Base-by-base conservation (phyloP, 345 rosid species). In the Corchorus capsularis region DNA sequence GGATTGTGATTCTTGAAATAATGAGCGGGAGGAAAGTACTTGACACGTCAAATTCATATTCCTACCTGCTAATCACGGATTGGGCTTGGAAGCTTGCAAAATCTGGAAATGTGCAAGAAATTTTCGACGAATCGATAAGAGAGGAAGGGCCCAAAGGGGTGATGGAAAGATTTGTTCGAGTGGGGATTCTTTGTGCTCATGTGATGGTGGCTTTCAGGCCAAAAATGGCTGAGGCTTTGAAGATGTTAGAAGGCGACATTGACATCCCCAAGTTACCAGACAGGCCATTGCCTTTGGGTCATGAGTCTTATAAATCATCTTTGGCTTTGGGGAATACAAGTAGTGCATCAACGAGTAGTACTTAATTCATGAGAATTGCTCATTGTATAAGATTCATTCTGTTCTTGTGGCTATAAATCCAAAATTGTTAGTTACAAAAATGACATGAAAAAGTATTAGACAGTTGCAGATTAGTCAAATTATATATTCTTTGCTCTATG, bases 151-250 rank as follows among this genome's bases (percentile, higher is more conserved):
- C 92, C 0, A 86, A 69, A 71, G 86, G 85, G 63, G 74, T 90
- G 8, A 86, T 90, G 92, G 86, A 87, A 68, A 90, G 94, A 73
- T 90, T 85, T 73, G 90, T 86, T 6, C 86, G 49, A n/a, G 92
- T 88, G 27, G 92, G 94, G 61, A 81, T 86, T 52, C 89, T 90
- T 19, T 86, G 94, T 77, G 92, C 90, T 64, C 94, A 88, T 78
- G 88, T 84, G 35, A 84, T 86, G 89, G 89, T 85, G 20, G 89
- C 92, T 12, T 75, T 86, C 20, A 79, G 92, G 63, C 94, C 94
- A 14, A 86, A 87, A 57, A 88, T 86, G 49, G 83, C 81, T 4
- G 85, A 85, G 54, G 92, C 92, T 45, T 59, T 88, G 32, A 90
- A 71, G 71, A 90, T 90, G 90, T 55, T 88, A 34, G 90, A 88